Conservation (phyloP, 768 basidiomycete genomes). For the Collybia sp. region DNA sequence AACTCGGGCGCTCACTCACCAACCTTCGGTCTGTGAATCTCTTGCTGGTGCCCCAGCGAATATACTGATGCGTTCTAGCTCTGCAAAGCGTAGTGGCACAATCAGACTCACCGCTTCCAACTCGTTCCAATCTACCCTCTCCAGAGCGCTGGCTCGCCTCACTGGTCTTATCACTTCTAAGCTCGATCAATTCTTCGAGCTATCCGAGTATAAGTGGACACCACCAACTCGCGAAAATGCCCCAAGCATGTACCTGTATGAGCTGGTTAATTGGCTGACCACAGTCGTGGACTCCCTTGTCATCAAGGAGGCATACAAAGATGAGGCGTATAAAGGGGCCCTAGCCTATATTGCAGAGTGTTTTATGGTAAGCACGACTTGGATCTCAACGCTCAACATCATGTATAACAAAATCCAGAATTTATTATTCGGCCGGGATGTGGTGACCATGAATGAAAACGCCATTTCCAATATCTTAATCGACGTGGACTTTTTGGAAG, state of each 20-base stretch:
- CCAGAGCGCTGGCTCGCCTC: slow-evolving; percentile 70
- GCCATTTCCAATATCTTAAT: slow-evolving; percentile 82
- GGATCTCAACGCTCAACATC: not conserved
- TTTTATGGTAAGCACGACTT: slow-evolving; percentile 63
- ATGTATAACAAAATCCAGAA: slow-evolving; percentile 42
- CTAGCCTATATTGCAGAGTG: slow-evolving; percentile 84
- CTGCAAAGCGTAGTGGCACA: slow-evolving; percentile 78
- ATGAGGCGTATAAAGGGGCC: slow-evolving; percentile 85
- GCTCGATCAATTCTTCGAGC: slow-evolving; percentile 92
- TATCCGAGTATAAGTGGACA: slow-evolving; percentile 95
- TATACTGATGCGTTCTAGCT: slow-evolving; percentile 35
- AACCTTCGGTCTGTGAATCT: slow-evolving; percentile 58
- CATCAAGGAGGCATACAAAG: slow-evolving; percentile 82
- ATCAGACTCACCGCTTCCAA: slow-evolving; percentile 61
- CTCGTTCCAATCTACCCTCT: slow-evolving; percentile 68
- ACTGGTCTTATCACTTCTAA: slow-evolving; percentile 83
- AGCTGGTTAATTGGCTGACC: slow-evolving; percentile 93
- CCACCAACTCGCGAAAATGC: slow-evolving; percentile 63
- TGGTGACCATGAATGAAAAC: slow-evolving; percentile 81
- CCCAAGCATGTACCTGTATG: slow-evolving; percentile 92
- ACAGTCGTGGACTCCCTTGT: slow-evolving; percentile 90
- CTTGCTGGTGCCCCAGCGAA: not conserved
- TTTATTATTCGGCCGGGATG: slow-evolving; percentile 72
- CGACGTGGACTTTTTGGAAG: slow-evolving; percentile 86
- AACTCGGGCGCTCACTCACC: slow-evolving; percentile 82